Conservation (phyloP, 164 flowering plant genomes). For the Annona squamosa region DNA sequence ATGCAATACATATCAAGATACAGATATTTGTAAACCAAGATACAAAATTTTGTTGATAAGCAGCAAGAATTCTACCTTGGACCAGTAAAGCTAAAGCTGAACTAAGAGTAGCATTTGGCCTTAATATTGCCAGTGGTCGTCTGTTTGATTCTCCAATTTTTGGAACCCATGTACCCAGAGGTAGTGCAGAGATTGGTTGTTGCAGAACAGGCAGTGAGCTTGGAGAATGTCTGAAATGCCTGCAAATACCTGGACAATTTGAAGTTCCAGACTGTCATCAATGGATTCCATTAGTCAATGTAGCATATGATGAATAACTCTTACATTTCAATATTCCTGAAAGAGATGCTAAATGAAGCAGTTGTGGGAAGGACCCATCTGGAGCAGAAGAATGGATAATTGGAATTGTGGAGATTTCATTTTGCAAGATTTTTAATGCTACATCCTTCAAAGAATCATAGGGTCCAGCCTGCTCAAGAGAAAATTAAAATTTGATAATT, state of each 20-base stretch:
- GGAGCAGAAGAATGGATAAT: constrained; percentile 56
- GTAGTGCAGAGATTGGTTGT: constrained; percentile 44
- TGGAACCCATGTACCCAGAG: constrained; percentile 95
- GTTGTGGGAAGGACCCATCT: constrained; percentile 78
- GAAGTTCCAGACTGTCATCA: constrained; percentile 13
- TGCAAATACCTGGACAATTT: constrained; percentile 59
- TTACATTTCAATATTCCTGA: constrained; percentile 87
- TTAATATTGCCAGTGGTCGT: constrained; percentile 68
- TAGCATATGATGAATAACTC: background rate
- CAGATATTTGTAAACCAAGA: background rate
- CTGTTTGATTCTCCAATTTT: constrained; percentile 57
- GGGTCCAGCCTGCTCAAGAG: constrained; percentile 69
- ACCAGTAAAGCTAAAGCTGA: constrained; percentile 65
- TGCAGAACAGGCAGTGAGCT: constrained; percentile 46
- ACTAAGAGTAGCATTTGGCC: constrained; percentile 72
- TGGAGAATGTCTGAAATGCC: constrained; percentile 57
- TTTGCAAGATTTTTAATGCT: constrained; percentile 65
- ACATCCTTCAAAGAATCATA: constrained; percentile 75
- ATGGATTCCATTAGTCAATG: background rate
- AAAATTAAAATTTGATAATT: constrained; percentile 1
- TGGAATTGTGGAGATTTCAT: constrained; percentile 72
- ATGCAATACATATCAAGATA: background rate
- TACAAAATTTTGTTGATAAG: background rate
- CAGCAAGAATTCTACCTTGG: constrained; percentile 43
- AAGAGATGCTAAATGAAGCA: constrained; percentile 83